A percentile compares a stretch with the other conserved stretches of the same genome.
Conservation (phyloP, 108 stramenopile species). For the Conticribra guillardii region DNA sequence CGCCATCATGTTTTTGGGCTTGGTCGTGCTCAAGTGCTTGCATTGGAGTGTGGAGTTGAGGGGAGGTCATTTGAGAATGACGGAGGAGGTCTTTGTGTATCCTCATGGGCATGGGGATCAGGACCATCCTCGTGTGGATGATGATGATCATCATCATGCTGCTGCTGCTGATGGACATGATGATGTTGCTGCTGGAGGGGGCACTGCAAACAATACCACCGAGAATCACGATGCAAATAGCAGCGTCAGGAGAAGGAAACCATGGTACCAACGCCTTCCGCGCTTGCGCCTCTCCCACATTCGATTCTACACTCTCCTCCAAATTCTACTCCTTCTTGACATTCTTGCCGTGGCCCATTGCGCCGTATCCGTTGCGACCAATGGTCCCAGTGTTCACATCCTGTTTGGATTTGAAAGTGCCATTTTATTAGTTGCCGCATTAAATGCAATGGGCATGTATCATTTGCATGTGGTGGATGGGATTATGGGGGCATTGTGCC, state of each 20-base stretch:
- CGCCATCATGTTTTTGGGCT: constrained; percentile 78
- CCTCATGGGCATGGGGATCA: constrained; percentile 27
- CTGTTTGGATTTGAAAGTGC: constrained; percentile 95
- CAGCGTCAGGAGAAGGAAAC: constrained; percentile 13
- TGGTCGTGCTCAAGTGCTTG: constrained; percentile 90
- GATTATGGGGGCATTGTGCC: constrained; percentile 68
- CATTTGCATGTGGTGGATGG: constrained; percentile 89
- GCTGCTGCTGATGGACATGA: too few relatives aligned
- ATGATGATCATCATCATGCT: too few relatives aligned
- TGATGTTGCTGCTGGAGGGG: too few relatives aligned
- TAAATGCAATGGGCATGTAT: constrained; percentile 75
- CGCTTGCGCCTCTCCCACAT: constrained; percentile 49
- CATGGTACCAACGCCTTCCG: constrained; percentile 51
- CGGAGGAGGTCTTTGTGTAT: constrained; percentile 70
- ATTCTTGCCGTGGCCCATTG: constrained; percentile 64
- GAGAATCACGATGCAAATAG: constrained; percentile 14
- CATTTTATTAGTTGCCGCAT: constrained; percentile 81
- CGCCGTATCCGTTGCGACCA: constrained; percentile 53
- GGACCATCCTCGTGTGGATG: too few relatives aligned
- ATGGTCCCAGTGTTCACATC: constrained; percentile 87
- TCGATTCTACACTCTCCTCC: constrained; percentile 61
- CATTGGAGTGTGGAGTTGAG: constrained; percentile 95
- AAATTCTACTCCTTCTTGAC: constrained; percentile 66
- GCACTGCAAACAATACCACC: too few relatives aligned
- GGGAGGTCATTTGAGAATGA: constrained; percentile 91